These are phyloP conservation scores for Ammopiptanthus mongolicus DNA, from an alignment of 306 rosid species.

Conservation along the genomic window DNA sequence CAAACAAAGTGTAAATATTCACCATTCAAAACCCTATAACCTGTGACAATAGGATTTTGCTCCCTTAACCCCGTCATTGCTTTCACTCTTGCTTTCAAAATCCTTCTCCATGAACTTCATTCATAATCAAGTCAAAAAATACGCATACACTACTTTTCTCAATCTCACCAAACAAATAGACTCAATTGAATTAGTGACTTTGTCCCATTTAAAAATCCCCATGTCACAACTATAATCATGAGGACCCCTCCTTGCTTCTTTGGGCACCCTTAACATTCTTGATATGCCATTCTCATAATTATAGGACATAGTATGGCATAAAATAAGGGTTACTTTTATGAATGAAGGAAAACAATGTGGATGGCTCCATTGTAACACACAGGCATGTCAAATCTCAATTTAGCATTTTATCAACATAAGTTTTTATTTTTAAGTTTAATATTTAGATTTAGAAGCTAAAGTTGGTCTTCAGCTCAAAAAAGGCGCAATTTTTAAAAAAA, in stretches of 20 bases:
- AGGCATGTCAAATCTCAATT: neutral
- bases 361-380: neutral
- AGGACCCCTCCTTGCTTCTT: neutral
- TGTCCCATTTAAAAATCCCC: conserved; percentile 4
- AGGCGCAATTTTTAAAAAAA: no score
- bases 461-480: no score
- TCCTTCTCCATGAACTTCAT: neutral
- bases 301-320: conserved; percentile 10
- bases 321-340: neutral
- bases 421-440: no score
- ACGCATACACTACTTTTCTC: neutral
- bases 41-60: neutral
- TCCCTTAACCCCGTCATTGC: neutral
- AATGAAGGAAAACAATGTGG: neutral
- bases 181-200: neutral
- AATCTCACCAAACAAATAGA: conserved; percentile 18
- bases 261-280: neutral
- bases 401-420: no score
- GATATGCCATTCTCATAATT: neutral
- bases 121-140: neutral
- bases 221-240: neutral
- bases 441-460: no score
- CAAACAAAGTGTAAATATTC: no score
- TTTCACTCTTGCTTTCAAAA: conserved; percentile 1
- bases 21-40: neutral